A percentile compares a stretch with the other conserved stretches of the same genome.
Conservation (phyloP, 257 asterid genomes). For the Gentiana dahurica region DNA sequence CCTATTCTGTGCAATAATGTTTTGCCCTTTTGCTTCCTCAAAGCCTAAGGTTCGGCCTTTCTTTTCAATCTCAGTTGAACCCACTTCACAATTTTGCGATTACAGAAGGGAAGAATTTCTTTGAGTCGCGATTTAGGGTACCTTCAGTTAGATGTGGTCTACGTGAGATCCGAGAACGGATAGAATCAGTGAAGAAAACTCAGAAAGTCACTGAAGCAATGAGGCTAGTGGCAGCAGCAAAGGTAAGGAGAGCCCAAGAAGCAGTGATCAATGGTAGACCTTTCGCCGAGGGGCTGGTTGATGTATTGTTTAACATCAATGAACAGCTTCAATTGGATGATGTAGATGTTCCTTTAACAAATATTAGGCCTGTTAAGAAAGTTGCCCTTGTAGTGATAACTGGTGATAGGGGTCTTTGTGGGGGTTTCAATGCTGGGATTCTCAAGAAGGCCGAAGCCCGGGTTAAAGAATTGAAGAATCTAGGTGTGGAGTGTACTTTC, state of each 20-base stretch:
- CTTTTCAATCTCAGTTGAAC: constrained; percentile 6
- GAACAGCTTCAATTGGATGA: constrained; percentile 55
- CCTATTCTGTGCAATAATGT: constrained; percentile 2
- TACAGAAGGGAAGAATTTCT: background rate
- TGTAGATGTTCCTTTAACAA: constrained; percentile 50
- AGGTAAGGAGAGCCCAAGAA: constrained; percentile 67
- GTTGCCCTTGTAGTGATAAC: constrained; percentile 52
- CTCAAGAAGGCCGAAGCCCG: constrained; percentile 46
- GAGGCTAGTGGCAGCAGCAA: constrained; percentile 73
- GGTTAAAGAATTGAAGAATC: constrained; percentile 32
- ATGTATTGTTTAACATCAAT: constrained; percentile 35
- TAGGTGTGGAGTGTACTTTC: constrained; percentile 38
- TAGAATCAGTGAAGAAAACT: constrained; percentile 46
- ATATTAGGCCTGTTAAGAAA: constrained; percentile 49
- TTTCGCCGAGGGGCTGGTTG: constrained; percentile 52
- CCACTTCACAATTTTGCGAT: background rate
- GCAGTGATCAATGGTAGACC: constrained; percentile 58
- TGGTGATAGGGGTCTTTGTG: constrained; percentile 74
- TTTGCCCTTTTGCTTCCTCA: constrained; percentile 9
- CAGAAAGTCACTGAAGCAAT: constrained; percentile 66
- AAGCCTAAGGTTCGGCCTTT: constrained; percentile 9
- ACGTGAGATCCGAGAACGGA: constrained; percentile 55
- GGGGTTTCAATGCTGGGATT: constrained; percentile 47
- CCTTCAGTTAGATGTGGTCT: constrained; percentile 28
- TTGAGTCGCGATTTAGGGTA: background rate